These are phyloP conservation scores for Fusarium nurragi DNA, from an alignment of 2,329 filamentous ascomycete species.

Conservation along the genomic window DNA sequence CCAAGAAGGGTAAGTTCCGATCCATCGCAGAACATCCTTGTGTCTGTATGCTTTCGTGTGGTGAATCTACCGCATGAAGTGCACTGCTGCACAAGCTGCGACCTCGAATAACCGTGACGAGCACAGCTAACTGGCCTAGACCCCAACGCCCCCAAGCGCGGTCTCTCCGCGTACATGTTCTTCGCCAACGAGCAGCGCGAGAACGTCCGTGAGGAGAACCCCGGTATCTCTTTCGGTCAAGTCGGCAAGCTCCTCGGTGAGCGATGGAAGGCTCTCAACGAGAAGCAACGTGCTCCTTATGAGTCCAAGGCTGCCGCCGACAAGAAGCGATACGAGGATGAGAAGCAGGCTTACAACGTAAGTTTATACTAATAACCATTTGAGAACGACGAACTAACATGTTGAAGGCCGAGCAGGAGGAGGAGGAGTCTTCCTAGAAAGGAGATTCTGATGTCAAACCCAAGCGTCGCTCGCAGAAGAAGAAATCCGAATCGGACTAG, in stretches of 20 bases:
- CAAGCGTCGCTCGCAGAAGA: conserved; percentile 20
- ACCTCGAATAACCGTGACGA: neutral
- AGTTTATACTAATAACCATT: conserved; percentile 48
- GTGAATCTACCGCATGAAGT: neutral
- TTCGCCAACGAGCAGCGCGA: conserved; percentile 99
- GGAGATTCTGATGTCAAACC: conserved; percentile 16
- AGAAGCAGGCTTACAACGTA: conserved; percentile 95
- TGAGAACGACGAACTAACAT: conserved; percentile 34
- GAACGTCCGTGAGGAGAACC: conserved; percentile 98
- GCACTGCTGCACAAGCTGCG: neutral
- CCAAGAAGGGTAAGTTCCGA: conserved; percentile 67
- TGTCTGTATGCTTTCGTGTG: neutral
- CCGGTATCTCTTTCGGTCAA: conserved; percentile 97
- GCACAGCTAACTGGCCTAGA: conserved; percentile 61
- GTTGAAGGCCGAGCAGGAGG: conserved; percentile 65
- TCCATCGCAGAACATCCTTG: neutral
- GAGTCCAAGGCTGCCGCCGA: conserved; percentile 96
- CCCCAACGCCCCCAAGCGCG: conserved; percentile 98
- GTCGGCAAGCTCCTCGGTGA: conserved; percentile 98
- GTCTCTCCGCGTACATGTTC: conserved; percentile 99
- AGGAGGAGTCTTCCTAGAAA: conserved; percentile 62
- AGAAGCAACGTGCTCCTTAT: conserved; percentile 92
- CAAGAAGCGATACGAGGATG: conserved; percentile 99
- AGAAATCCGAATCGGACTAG: conserved; percentile 18
- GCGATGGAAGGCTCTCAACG: conserved; percentile 96